Percentiles rank a stretch among this genome's conserved stretches.
Evolutionary conservation across 306 rosid genomes (phyloP).

Genomic region (Geum urbanum): DNA sequence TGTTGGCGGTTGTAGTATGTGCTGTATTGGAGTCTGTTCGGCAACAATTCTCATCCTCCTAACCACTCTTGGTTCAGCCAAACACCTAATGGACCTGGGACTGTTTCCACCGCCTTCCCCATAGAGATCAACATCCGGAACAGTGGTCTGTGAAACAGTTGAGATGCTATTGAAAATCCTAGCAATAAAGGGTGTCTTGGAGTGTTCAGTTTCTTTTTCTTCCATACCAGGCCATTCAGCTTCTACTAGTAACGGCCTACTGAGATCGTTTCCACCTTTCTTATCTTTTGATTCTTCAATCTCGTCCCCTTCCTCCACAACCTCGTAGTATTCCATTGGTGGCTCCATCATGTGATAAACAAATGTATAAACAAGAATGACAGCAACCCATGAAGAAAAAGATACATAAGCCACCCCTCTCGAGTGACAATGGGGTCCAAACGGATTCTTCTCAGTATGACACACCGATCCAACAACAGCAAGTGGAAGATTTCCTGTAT

Average conservation of each 20-base stretch:
- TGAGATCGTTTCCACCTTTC: slow-evolving; percentile 30
- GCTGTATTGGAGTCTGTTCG: slow-evolving; percentile 73
- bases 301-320: slow-evolving; percentile 58
- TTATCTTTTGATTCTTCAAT: slow-evolving; percentile 31
- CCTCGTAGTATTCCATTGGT: slow-evolving; percentile 62
- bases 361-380: slow-evolving; percentile 75
- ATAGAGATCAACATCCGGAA: slow-evolving; percentile 43
- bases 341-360: slow-evolving; percentile 99
- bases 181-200: slow-evolving; percentile 73
- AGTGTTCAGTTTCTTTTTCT: slow-evolving; percentile 81
- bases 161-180: slow-evolving; percentile 55
- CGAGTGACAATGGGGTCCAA: slow-evolving; percentile 63
- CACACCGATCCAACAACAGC: slow-evolving; percentile 82
- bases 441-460: slow-evolving; percentile 58
- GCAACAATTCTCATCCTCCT: slow-evolving; percentile 74
- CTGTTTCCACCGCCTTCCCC: slow-evolving; percentile 41
- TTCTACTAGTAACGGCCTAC: slow-evolving; percentile 82
- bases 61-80: slow-evolving; percentile 80
- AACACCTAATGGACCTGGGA: slow-evolving; percentile 65
- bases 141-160: slow-evolving; percentile 34
- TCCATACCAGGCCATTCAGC: slow-evolving; percentile 99
- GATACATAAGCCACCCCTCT: slow-evolving; percentile 90
- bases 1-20: slow-evolving; percentile 86
- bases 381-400: slow-evolving; percentile 82
- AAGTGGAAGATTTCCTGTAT: slow-evolving; percentile 85